Conservation (phyloP, 2,329 filamentous ascomycete species). For the Beauveria scarabaeidicola region DNA sequence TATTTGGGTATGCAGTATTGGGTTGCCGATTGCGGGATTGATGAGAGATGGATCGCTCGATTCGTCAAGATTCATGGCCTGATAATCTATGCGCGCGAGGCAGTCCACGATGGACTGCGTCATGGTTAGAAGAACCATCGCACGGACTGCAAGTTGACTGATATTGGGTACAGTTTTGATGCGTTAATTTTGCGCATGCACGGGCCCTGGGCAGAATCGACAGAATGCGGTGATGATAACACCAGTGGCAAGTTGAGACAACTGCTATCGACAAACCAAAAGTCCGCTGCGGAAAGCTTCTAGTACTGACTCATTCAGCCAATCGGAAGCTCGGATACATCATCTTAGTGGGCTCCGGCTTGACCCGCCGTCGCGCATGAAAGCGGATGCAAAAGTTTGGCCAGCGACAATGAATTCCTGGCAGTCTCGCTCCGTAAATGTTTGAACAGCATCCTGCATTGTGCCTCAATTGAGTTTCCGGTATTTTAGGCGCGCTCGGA, state of each 20-base stretch:
- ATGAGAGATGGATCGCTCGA: constrained; percentile 40
- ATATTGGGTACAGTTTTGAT: background rate
- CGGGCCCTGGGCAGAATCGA: background rate
- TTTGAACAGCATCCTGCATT: background rate
- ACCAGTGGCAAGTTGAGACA: background rate
- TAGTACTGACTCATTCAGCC: background rate
- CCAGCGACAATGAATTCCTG: constrained; percentile 5
- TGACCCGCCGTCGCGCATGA: constrained; percentile 10
- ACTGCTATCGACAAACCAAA: background rate
- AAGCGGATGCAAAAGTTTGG: constrained; percentile 12
- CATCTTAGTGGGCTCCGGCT: constrained; percentile 5
- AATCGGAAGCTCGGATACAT: background rate
- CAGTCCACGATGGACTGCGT: constrained; percentile 59
- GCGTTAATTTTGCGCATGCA: background rate
- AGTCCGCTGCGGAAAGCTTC: background rate
- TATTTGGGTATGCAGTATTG: constrained; percentile 64
- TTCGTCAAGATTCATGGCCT: constrained; percentile 3
- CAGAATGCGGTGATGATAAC: background rate
- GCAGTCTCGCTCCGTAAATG: background rate
- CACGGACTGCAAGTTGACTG: background rate
- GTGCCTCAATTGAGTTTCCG: constrained; percentile 9
- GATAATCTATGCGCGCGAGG: constrained; percentile 29
- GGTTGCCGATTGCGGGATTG: constrained; percentile 48
- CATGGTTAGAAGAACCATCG: constrained; percentile 73
- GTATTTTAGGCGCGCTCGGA: background rate